Conservation (phyloP, 176 grass and related monocot genomes). For the Oryza coarctata region DNA sequence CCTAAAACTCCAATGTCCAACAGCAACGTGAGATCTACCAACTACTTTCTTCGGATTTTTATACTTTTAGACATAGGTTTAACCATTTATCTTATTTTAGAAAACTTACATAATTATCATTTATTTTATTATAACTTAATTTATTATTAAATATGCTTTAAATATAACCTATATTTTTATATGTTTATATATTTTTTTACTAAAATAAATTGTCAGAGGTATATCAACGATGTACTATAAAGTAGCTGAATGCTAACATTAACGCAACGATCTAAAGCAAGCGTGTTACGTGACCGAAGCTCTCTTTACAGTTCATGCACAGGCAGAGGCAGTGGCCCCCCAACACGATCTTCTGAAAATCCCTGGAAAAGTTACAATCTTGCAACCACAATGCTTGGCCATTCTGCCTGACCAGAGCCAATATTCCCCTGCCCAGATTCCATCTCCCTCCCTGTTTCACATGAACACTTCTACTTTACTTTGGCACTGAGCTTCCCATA, state of each 20-base stretch:
- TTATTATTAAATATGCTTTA: too few species aligned
- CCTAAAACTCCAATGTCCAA: neutral
- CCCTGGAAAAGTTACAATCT: neutral
- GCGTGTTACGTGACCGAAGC: neutral
- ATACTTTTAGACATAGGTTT: too few species aligned
- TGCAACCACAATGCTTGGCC: neutral
- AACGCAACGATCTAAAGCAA: neutral
- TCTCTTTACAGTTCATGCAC: constrained; percentile 23
- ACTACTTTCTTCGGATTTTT: too few species aligned
- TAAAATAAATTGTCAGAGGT: too few species aligned
- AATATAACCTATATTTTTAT: too few species aligned
- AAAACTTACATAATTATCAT: too few species aligned
- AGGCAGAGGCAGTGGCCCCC: neutral
- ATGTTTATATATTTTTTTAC: too few species aligned
- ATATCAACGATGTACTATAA: too few species aligned
- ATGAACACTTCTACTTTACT: neutral
- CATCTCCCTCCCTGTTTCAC: constrained; percentile 7
- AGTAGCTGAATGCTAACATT: constrained; percentile 19
- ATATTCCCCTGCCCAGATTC: constrained; percentile 14
- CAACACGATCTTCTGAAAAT: neutral
- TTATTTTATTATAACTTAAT: too few species aligned
- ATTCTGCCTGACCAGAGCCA: neutral
- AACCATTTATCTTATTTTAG: too few species aligned
- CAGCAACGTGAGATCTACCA: constrained; percentile 2
- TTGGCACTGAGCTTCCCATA: neutral